Evolutionary conservation across 2,329 filamentous ascomycete species (phyloP).

Genomic region (Chaetoscypha palmicola): DNA sequence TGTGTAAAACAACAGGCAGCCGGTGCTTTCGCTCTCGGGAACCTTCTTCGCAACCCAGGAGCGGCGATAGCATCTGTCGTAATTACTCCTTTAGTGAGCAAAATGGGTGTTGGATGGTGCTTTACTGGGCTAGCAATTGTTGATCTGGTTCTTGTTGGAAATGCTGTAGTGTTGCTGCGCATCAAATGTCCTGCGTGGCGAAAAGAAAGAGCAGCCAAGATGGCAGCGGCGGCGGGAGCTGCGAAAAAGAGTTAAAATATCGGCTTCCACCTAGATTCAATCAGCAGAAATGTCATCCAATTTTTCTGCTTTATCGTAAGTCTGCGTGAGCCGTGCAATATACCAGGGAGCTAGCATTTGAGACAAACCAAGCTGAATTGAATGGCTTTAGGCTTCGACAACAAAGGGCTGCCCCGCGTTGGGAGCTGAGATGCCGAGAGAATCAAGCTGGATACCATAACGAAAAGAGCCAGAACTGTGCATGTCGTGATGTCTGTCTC

Average conservation of each 20-base stretch:
- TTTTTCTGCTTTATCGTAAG: neutral
- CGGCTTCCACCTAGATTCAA: too few species aligned
- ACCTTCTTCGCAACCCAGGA: conserved; percentile 4
- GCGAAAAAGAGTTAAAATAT: neutral
- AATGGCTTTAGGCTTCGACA: too few species aligned
- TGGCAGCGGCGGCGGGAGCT: conserved; percentile 1
- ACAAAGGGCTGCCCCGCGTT: too few species aligned
- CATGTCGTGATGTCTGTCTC: too few species aligned
- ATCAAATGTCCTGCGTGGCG: conserved; percentile 5
- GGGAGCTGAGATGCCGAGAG: too few species aligned
- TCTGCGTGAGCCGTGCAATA: too few species aligned
- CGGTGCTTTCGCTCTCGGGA: conserved; percentile 4
- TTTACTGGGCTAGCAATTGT: conserved; percentile 5
- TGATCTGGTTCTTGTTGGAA: conserved; percentile 3
- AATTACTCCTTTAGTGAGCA: neutral
- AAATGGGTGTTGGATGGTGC: conserved; percentile 7
- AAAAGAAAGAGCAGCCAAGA: conserved; percentile 2
- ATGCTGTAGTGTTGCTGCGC: conserved; percentile 1
- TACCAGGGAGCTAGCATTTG: too few species aligned
- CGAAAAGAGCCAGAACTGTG: too few species aligned
- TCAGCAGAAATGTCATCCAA: too few species aligned
- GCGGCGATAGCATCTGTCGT: conserved; percentile 3
- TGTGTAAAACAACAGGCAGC: conserved; percentile 6
- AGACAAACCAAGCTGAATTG: too few species aligned
- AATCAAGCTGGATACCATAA: too few species aligned